These are phyloP conservation scores for Entamoeba dispar DNA, from an alignment of 208 protist genomes.

Conservation along the genomic window DNA sequence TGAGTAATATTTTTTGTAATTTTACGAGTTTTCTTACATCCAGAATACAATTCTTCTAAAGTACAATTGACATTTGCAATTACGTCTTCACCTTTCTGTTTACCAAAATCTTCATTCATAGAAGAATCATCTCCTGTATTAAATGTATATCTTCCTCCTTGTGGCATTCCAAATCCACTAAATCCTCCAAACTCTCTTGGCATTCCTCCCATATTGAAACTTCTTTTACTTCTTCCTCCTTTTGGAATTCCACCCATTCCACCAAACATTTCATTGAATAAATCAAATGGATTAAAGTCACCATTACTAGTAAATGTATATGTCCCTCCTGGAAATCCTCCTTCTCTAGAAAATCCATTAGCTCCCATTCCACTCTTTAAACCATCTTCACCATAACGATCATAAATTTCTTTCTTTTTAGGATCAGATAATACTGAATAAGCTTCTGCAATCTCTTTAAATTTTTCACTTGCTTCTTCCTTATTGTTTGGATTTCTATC, in stretches of 20 bases:
- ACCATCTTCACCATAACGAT: constrained; percentile 81
- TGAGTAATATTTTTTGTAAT: neutral
- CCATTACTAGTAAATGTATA: neutral
- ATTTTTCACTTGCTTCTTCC: constrained; percentile 16
- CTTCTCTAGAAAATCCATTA: constrained; percentile 20
- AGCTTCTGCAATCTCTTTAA: constrained; percentile 59
- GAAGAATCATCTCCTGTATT: neutral
- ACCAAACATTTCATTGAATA: constrained; percentile 4
- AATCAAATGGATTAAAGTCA: neutral
- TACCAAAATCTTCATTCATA: neutral
- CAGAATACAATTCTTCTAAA: neutral
- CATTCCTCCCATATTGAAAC: neutral
- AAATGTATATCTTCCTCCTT: neutral
- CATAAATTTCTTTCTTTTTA: constrained; percentile 81
- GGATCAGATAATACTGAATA: constrained; percentile 81
- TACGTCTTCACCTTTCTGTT: neutral
- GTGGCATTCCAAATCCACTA: neutral
- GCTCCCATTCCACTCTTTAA: constrained; percentile 44
- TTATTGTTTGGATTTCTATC: constrained; percentile 54
- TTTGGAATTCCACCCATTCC: neutral
- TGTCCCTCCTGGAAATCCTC: neutral
- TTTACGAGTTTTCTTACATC: neutral
- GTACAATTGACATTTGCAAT: neutral
- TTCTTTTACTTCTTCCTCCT: neutral
- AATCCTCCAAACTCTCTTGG: neutral